Conservation (phyloP, 73 alveolate genomes). For the Paramecium caudatum region DNA sequence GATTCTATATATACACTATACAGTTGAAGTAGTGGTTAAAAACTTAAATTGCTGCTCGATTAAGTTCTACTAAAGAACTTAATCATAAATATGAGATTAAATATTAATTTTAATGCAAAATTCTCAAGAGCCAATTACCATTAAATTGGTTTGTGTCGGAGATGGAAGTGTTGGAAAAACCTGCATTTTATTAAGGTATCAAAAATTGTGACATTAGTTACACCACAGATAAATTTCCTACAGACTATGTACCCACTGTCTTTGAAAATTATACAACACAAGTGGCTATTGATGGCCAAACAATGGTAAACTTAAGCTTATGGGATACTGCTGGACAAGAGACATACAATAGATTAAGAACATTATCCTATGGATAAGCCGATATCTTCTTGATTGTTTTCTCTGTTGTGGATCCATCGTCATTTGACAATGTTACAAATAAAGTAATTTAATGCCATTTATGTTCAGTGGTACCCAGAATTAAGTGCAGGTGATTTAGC, state of each 20-base stretch:
- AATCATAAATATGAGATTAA: not conserved
- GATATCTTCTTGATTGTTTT: constrained; percentile 84
- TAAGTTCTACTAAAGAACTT: too few species aligned
- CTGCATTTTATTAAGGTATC: constrained; percentile 80
- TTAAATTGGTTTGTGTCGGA: constrained; percentile 84
- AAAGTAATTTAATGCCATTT: constrained; percentile 63
- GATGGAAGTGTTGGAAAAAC: constrained; percentile 89
- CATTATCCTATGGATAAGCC: constrained; percentile 85
- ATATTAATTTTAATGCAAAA: constrained; percentile 41
- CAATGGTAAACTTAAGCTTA: constrained; percentile 78
- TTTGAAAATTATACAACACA: constrained; percentile 82
- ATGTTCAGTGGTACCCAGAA: constrained; percentile 84
- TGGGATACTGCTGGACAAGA: constrained; percentile 93
- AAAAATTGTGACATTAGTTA: constrained; percentile 49
- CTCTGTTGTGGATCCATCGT: constrained; percentile 81
- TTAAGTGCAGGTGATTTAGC: constrained; percentile 75
- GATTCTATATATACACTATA: too few species aligned
- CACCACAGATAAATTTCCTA: constrained; percentile 84
- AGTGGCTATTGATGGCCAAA: constrained; percentile 76
- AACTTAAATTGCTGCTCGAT: too few species aligned
- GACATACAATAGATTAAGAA: constrained; percentile 85
- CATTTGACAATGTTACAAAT: constrained; percentile 80
- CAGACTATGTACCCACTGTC: constrained; percentile 85
- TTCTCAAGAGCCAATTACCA: constrained; percentile 52
- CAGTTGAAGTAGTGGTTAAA: too few species aligned